Evolutionary conservation across 73 alveolate genomes (phyloP).

Genomic region (Effrenium voratum): DNA sequence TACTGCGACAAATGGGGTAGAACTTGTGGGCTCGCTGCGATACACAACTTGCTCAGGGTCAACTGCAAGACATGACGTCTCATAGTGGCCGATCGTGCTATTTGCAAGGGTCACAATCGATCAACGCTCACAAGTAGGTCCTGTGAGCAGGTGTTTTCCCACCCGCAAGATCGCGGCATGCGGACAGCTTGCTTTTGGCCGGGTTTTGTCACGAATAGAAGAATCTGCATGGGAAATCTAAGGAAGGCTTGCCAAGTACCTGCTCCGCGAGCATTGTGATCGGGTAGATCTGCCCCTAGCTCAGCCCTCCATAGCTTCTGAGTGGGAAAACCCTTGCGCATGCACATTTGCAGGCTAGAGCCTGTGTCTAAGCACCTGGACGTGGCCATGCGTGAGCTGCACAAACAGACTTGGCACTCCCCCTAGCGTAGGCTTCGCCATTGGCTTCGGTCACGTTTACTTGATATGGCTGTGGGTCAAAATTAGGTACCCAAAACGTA

Average conservation of each 20-base stretch:
- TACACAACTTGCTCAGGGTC: too few species aligned
- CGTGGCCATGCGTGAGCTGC: background rate
- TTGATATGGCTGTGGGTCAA: background rate
- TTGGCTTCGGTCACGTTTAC: background rate
- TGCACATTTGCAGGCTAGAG: slow-evolving; percentile 35
- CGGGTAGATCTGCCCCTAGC: slow-evolving; percentile 6
- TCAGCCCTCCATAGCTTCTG: background rate
- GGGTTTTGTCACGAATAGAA: too few species aligned
- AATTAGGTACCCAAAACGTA: background rate
- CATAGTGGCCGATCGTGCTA: too few species aligned
- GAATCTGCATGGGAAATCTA: too few species aligned
- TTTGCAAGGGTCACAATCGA: too few species aligned
- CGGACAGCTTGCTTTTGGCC: too few species aligned
- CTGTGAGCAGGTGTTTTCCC: too few species aligned
- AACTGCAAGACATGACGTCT: too few species aligned
- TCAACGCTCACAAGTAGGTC: too few species aligned
- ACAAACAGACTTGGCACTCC: slow-evolving; percentile 11
- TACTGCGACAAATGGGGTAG: too few species aligned
- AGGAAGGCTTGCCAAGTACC: slow-evolving; percentile 47
- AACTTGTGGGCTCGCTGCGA: too few species aligned
- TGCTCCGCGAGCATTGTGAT: slow-evolving; percentile 35
- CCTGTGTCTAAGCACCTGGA: slow-evolving; percentile 58
- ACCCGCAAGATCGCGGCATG: too few species aligned
- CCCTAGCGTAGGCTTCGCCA: background rate
- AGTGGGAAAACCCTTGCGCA: background rate